A percentile compares a stretch with the other conserved stretches of the same genome.
These are phyloP conservation scores for Jaapia argillacea DNA, from an alignment of 768 basidiomycete species.

Conservation along the genomic window DNA sequence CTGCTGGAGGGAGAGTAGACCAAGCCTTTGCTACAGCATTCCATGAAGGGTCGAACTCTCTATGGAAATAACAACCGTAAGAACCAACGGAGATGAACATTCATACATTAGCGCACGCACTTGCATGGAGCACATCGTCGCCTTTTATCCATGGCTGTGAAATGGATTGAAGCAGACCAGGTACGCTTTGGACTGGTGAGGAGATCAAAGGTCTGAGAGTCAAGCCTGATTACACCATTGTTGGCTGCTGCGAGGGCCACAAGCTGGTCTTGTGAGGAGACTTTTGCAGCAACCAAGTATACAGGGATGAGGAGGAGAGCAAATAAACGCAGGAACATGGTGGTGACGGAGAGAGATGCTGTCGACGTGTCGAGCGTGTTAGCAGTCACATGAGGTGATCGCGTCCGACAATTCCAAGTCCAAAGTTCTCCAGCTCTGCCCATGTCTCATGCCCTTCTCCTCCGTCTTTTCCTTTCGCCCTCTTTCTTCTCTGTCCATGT, in stretches of 20 bases:
- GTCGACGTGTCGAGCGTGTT: neutral
- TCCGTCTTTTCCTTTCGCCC: conserved; percentile 87
- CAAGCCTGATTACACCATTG: conserved; percentile 76
- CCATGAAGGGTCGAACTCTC: conserved; percentile 82
- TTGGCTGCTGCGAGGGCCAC: conserved; percentile 56
- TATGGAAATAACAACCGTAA: conserved; percentile 20
- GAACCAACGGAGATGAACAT: neutral
- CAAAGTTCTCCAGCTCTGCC: neutral
- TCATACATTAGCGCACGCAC: conserved; percentile 31
- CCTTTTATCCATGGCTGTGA: conserved; percentile 78
- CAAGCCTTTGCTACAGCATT: conserved; percentile 79
- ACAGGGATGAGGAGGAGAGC: neutral
- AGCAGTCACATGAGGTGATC: neutral
- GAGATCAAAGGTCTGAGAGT: conserved; percentile 67
- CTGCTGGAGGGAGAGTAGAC: conserved; percentile 43
- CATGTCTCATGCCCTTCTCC: conserved; percentile 73
- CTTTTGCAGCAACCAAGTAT: neutral
- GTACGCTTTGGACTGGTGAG: conserved; percentile 66
- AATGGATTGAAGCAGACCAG: conserved; percentile 81
- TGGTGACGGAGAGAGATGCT: neutral
- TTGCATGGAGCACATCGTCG: conserved; percentile 90
- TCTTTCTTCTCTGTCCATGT: conserved; percentile 92
- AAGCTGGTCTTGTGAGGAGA: conserved; percentile 42
- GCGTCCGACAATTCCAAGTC: too few relatives aligned
- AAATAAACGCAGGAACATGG: neutral